Evolutionary conservation across 129 eudicot species (phyloP), one percentile per base, ranked within the genome.

Genomic region (Arctium minus): DNA sequence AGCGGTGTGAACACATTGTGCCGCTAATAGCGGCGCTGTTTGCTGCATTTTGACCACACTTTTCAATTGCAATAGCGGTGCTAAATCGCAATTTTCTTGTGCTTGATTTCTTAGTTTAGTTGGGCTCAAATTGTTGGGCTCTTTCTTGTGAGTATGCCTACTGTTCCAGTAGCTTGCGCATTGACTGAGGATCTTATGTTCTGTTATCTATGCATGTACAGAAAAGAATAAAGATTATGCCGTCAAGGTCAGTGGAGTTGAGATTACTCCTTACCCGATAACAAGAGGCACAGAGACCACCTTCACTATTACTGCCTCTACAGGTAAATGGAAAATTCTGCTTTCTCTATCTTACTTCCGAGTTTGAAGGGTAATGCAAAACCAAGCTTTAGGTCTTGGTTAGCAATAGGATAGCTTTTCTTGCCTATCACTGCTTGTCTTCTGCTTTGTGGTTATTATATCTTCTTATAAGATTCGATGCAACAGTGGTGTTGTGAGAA

Each of bases 181-280:
- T 79, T 38, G 15, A 7, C 72, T 70, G 29, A 70, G 69, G 36
- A 83, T 78, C 74, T 71, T 87, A 18, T 77, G 17, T 50, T 69
- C 71, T 6, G n/a, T 27, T 33, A 8, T 64, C 27, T 33, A 46
- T 68, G 46, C 82, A 17, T 80, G 36, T 77, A 82, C 90, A 92
- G 97, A 88, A 46, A 92, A 84, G 89, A 75, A 86, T 65, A 81
- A 88, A 46, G 17, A 80, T 39, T 90, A 90, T 82, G 86, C 56
- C 42, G 90, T 92, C 71, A 90, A 90, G 70, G 89, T 92, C 31
- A 86, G 86, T 31, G 91, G 91, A 38, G 86, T 92, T 40, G 92
- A 90, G 38, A 92, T 90, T 46, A 71, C 74, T 39, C 97, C 97
- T 53, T 88, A 84, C 86, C 97, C 94, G 2, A 84, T 90, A 22